phyloP scores from a whole-genome alignment of 2,329 filamentous ascomycete species.

The Colletotrichum brevisporum region DNA sequence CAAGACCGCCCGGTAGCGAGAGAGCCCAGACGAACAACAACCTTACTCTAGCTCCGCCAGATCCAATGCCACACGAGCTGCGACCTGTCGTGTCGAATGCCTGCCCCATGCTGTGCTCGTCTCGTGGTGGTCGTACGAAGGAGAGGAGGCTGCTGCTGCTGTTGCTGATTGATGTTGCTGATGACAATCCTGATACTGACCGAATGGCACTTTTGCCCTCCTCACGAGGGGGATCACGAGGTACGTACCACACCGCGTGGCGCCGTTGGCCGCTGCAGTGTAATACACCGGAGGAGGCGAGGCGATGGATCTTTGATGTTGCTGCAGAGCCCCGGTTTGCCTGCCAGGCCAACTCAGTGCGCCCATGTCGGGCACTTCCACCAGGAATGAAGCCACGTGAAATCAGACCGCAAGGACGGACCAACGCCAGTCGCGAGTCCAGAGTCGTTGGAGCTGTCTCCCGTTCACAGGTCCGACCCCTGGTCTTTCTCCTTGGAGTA shows the following conservation, averaged over 20 bases:
- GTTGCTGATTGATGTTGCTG: neutral
- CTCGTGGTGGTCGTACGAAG: constrained; percentile 12
- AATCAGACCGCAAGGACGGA: neutral
- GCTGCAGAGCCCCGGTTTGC: neutral
- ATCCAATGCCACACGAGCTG: constrained; percentile 10
- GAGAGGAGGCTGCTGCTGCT: neutral
- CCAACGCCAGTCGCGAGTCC: too few relatives aligned
- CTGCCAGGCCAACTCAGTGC: neutral
- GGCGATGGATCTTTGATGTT: neutral
- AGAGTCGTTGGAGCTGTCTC: neutral
- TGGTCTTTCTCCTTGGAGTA: neutral
- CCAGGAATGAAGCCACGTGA: neutral
- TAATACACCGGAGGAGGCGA: too few relatives aligned
- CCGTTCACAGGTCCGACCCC: neutral
- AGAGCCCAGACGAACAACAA: constrained; percentile 15
- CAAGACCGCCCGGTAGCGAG: constrained; percentile 3
- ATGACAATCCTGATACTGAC: too few relatives aligned
- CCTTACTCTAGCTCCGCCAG: constrained; percentile 1
- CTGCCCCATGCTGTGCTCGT: constrained; percentile 22
- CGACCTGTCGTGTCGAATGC: neutral
- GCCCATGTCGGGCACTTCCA: neutral
- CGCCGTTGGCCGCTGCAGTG: too few relatives aligned
- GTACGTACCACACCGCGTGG: too few relatives aligned
- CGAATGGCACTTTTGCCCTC: too few relatives aligned
- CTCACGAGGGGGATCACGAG: too few relatives aligned